phyloP scores from a whole-genome alignment of 1,139 yeast species.

The Scheffersomyces segobiensis region DNA sequence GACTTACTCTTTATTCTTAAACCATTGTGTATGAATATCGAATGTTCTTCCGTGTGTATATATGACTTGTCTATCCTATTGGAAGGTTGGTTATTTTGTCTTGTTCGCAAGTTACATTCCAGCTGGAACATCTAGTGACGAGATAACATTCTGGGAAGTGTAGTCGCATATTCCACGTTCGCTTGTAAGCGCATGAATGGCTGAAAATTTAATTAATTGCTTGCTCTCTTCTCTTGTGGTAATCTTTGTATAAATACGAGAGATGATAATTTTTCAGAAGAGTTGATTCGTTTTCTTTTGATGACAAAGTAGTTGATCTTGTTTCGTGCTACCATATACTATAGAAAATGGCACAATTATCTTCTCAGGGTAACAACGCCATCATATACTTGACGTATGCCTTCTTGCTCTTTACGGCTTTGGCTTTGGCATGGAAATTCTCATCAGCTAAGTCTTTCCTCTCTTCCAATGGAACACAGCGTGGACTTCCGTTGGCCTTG shows the following conservation, averaged over 20 bases:
- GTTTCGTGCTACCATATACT: neutral
- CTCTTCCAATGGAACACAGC: constrained; percentile 77
- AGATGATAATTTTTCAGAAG: neutral
- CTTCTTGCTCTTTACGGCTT: constrained; percentile 59
- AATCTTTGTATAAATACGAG: neutral
- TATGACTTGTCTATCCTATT: neutral
- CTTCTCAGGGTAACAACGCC: constrained; percentile 60
- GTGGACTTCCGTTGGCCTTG: constrained; percentile 77
- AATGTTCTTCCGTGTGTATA: neutral
- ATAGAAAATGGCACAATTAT: constrained; percentile 24
- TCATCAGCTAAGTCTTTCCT: constrained; percentile 55
- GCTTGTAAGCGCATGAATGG: neutral
- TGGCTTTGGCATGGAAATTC: constrained; percentile 56
- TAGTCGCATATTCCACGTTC: neutral
- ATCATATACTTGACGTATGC: constrained; percentile 76
- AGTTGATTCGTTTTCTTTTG: neutral
- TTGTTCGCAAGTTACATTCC: neutral
- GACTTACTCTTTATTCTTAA: too few relatives aligned
- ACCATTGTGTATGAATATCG: neutral
- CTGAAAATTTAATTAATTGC: neutral
- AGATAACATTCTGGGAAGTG: neutral
- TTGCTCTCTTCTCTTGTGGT: neutral
- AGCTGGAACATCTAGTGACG: neutral
- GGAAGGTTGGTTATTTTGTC: too few relatives aligned
- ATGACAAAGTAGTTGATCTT: neutral